Evolutionary conservation across 257 asterid genomes (phyloP).

Genomic region (Petunia axillaris): DNA sequence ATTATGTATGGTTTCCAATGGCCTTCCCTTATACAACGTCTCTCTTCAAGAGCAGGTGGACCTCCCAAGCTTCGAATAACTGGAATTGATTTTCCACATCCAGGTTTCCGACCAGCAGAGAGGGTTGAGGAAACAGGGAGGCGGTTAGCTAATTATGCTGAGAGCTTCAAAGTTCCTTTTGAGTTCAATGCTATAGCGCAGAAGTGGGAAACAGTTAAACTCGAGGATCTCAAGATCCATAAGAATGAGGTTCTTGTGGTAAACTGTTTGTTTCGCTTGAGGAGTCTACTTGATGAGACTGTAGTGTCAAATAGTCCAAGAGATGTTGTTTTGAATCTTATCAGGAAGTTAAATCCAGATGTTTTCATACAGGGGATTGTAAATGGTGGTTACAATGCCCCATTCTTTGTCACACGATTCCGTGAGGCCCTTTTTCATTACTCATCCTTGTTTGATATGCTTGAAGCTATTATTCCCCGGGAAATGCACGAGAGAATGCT

Average conservation of each 20-base stretch:
- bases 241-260: conserved; percentile 28
- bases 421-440: conserved; percentile 29
- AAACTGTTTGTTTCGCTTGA: conserved; percentile 28
- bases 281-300: conserved; percentile 29
- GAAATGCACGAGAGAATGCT: conserved; percentile 24
- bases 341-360: conserved; percentile 27
- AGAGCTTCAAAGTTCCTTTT: conserved; percentile 27
- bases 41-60: conserved; percentile 29
- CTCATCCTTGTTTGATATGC: conserved; percentile 28
- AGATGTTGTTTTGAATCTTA: conserved; percentile 20
- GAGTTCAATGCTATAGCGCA: conserved; percentile 31
- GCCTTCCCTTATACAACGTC: conserved; percentile 32
- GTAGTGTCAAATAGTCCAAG: conserved; percentile 22
- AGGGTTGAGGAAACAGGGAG: conserved; percentile 30
- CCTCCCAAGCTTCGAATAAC: conserved; percentile 32
- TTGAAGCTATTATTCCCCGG: conserved; percentile 25
- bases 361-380: conserved; percentile 20
- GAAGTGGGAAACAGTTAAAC: conserved; percentile 32
- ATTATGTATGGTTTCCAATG: conserved; percentile 31
- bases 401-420: conserved; percentile 26
- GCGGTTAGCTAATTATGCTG: conserved; percentile 27
- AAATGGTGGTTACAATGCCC: conserved; percentile 25
- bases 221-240: conserved; percentile 26
- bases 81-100: conserved; percentile 28
- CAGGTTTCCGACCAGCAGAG: conserved; percentile 30